phyloP scores from a whole-genome alignment of 352 stramenopile genomes.

The Pythium vanterpoolii region DNA sequence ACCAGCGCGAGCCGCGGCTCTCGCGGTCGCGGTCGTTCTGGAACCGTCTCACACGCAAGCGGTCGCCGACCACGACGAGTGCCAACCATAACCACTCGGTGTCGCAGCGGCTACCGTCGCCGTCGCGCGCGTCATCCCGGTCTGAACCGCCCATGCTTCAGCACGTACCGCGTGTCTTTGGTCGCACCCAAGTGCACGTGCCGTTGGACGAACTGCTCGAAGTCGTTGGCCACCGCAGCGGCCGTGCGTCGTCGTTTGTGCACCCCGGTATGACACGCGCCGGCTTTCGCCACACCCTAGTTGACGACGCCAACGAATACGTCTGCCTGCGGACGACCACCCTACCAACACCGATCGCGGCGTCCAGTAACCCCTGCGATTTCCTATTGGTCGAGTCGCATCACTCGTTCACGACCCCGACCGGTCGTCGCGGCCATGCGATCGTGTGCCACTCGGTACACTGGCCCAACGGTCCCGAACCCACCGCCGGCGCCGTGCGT shows the following conservation, averaged over 20 bases:
- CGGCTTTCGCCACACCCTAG: conserved; percentile 9
- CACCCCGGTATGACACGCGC: conserved; percentile 7
- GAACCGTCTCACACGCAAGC: neutral
- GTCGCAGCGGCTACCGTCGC: neutral
- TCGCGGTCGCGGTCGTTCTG: neutral
- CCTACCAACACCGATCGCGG: neutral
- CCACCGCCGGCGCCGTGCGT: neutral
- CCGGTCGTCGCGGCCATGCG: conserved; percentile 4
- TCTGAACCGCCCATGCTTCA: neutral
- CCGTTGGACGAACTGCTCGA: conserved; percentile 17
- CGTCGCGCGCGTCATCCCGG: neutral
- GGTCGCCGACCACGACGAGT: neutral
- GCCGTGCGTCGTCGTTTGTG: conserved; percentile 1
- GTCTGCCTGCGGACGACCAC: conserved; percentile 9
- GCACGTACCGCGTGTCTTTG: conserved; percentile 11
- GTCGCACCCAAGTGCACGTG: conserved; percentile 9
- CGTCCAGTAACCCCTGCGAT: conserved; percentile 1
- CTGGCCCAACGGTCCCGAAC: conserved; percentile 3
- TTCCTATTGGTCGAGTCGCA: conserved; percentile 21
- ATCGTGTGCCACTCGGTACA: conserved; percentile 18
- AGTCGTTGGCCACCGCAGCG: conserved; percentile 15
- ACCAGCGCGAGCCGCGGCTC: neutral
- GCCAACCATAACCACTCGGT: neutral
- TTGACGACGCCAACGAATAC: conserved; percentile 13
- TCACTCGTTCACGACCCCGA: conserved; percentile 3